These are phyloP conservation scores for Filobasidium uniguttulatum DNA, from an alignment of 1,284 basidiomycete genomes.

Conservation along the genomic window DNA sequence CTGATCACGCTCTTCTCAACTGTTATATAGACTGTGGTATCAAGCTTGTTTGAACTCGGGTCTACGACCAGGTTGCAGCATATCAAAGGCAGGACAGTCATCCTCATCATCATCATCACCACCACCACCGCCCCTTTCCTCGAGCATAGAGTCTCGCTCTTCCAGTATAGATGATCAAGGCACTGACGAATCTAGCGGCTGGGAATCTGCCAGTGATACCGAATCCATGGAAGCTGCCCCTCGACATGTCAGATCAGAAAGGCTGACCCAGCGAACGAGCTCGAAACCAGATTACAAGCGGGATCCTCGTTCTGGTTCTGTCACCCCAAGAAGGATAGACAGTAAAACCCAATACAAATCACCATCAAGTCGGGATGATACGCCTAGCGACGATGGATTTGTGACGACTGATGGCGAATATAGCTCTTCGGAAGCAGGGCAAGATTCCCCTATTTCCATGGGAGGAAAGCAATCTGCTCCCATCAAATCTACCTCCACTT, in stretches of 20 bases:
- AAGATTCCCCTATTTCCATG: neutral
- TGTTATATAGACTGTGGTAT: slow-evolving; percentile 8
- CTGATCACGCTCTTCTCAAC: neutral
- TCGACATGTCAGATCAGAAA: too few species aligned
- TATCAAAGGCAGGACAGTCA: slow-evolving; percentile 16
- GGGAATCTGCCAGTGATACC: too few species aligned
- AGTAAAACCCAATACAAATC: slow-evolving; percentile 52
- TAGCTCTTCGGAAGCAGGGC: too few species aligned
- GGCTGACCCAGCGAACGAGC: too few species aligned
- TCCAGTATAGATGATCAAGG: too few species aligned
- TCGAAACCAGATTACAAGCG: too few species aligned
- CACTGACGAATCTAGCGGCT: too few species aligned
- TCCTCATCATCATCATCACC: slow-evolving; percentile 41
- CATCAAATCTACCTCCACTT: neutral
- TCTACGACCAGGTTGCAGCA: neutral
- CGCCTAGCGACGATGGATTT: neutral
- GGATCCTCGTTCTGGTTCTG: too few species aligned
- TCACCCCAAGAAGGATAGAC: too few species aligned
- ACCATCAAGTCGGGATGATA: slow-evolving; percentile 43
- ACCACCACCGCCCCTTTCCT: slow-evolving; percentile 43
- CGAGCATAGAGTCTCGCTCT: too few species aligned
- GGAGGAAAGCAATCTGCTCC: neutral
- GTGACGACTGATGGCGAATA: neutral
- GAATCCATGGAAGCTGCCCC: too few species aligned
- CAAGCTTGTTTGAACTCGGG: slow-evolving; percentile 13